phyloP scores from a whole-genome alignment of 2,329 filamentous ascomycete genomes.

The Bipolaris victoriae region DNA sequence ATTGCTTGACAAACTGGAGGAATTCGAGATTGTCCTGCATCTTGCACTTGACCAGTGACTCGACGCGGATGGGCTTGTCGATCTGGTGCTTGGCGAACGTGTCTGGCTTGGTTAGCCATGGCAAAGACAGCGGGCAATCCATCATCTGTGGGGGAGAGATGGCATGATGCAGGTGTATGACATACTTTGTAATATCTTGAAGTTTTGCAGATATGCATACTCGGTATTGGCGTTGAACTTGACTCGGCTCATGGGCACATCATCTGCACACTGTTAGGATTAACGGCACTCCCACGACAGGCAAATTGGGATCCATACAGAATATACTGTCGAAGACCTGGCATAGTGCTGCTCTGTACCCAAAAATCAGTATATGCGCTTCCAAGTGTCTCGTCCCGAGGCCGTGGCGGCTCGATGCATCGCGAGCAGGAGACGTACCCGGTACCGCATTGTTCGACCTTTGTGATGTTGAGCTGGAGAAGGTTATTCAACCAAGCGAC shows the following conservation, averaged over 20 bases:
- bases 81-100: conserved; percentile 84
- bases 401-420: conserved; percentile 15
- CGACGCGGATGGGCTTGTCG: conserved; percentile 88
- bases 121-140: neutral
- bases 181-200: conserved; percentile 95
- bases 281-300: neutral
- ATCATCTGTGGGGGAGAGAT: neutral
- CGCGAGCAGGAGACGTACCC: conserved; percentile 67
- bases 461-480: conserved; percentile 94
- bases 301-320: conserved; percentile 56
- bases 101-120: conserved; percentile 59
- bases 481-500: conserved; percentile 97
- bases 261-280: conserved; percentile 57
- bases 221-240: conserved; percentile 98
- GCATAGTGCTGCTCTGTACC: conserved; percentile 82
- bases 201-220: conserved; percentile 97
- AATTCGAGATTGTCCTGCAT: conserved; percentile 99
- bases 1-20: conserved; percentile 93
- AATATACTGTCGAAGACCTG: conserved; percentile 99
- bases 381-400: neutral
- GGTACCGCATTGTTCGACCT: conserved; percentile 98
- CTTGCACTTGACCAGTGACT: conserved; percentile 93
- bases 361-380: conserved; percentile 26
- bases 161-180: conserved; percentile 19
- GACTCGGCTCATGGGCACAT: conserved; percentile 92